Evolutionary conservation across 129 eudicot genomes (phyloP).

Genomic region (Artemisia tridentata): DNA sequence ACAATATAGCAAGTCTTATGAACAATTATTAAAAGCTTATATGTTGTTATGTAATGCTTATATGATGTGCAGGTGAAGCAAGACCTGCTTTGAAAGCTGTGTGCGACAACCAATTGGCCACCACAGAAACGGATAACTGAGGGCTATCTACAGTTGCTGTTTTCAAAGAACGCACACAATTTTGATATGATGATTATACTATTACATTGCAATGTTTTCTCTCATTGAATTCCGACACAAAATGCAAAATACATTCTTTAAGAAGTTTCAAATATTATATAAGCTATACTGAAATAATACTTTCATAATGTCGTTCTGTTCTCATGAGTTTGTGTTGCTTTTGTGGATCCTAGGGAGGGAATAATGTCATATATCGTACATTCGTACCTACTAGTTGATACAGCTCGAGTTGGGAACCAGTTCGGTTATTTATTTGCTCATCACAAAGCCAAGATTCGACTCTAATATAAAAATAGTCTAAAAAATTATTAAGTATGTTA

Average conservation of each 20-base stretch:
- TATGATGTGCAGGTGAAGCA: constrained; percentile 26
- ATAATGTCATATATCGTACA: too few relatives aligned
- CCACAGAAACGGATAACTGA: constrained; percentile 2
- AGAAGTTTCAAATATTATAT: neutral
- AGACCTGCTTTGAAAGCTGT: constrained; percentile 43
- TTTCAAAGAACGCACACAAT: neutral
- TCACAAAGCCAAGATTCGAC: too few relatives aligned
- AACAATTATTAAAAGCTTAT: too few relatives aligned
- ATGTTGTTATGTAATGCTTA: too few relatives aligned
- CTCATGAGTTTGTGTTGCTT: neutral
- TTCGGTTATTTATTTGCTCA: too few relatives aligned
- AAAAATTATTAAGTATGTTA: too few relatives aligned
- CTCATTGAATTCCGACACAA: neutral
- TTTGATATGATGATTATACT: constrained; percentile 3
- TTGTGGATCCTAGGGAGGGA: too few relatives aligned
- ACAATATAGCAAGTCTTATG: too few relatives aligned
- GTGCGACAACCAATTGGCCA: constrained; percentile 35
- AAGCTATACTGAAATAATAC: neutral
- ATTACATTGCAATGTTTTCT: neutral
- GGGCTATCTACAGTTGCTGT: neutral
- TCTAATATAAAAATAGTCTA: too few relatives aligned
- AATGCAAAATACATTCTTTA: neutral
- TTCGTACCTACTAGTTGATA: too few relatives aligned
- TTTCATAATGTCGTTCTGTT: neutral
- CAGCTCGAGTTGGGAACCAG: too few relatives aligned